A percentile compares a stretch with the other conserved stretches of the same genome.
Conservation (phyloP, 257 asterid species). For the Solanum sejunctum region DNA sequence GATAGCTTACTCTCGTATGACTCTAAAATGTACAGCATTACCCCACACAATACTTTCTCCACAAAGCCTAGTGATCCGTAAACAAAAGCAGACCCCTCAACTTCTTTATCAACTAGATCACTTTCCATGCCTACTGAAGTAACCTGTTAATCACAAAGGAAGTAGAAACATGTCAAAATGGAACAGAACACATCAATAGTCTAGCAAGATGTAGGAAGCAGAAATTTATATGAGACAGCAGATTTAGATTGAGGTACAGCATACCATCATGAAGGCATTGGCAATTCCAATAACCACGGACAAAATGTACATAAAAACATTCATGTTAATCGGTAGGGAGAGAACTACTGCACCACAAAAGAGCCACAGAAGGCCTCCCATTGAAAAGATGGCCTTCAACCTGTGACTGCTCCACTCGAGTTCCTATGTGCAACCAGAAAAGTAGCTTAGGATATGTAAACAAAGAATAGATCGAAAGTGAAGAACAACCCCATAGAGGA, state of each 20-base stretch:
- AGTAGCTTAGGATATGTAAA: background rate
- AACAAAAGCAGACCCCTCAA: conserved; percentile 79
- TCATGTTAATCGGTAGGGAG: conserved; percentile 52
- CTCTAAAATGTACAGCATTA: background rate
- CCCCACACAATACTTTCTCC: conserved; percentile 68
- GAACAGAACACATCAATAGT: background rate
- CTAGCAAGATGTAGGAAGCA: too few relatives aligned
- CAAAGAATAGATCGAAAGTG: background rate
- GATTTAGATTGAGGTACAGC: background rate
- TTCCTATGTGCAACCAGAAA: background rate
- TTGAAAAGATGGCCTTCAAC: conserved; percentile 40
- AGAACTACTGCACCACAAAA: conserved; percentile 52
- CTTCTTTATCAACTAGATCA: conserved; percentile 60
- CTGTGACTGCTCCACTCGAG: conserved; percentile 44
- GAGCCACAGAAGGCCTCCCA: conserved; percentile 76
- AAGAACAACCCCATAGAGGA: conserved; percentile 37
- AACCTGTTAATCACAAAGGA: conserved; percentile 24
- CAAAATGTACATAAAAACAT: conserved; percentile 36
- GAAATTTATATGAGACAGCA: too few relatives aligned
- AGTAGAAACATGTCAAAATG: background rate
- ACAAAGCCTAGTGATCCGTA: conserved; percentile 80
- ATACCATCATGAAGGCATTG: conserved; percentile 53
- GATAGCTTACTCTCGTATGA: conserved; percentile 32
- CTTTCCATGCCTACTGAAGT: conserved; percentile 89
- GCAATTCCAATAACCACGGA: conserved; percentile 59